Evolutionary conservation across 2,329 filamentous ascomycete genomes (phyloP), one percentile per base, ranked within the genome.

Genomic region (Chrysoporthe austroafricana): DNA sequence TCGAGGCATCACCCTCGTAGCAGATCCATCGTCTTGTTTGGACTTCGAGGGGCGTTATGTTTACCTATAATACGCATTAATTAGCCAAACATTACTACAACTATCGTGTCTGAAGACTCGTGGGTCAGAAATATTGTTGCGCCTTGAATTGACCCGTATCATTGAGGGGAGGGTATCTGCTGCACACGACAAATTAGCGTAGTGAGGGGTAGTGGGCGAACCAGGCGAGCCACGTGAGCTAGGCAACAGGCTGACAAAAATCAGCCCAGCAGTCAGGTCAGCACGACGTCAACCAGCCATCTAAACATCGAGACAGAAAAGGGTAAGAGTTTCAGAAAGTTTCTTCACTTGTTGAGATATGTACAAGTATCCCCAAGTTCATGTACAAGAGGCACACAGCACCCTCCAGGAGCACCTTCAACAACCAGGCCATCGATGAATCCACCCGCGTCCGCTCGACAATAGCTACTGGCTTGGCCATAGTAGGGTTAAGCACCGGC

Each of bases 401-500:
- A 3, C 48, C 36, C 62, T 56, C 18, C 48, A 54, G 2, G 34
- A 58, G 18, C 46, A 50, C 7, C n/a, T n/a, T 13, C 36, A 32
- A 34, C 46, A 1, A 16, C 50, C 50, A 54, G 11, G 7, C 9
- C 34, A 58, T 34, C 56, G 9, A 36, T 58, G 18, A n/a, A 14
- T n/a, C 34, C 18, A 36, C 39, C 56, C 56, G 13, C 56, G 16
- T 39, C 34, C 85, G 86, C 69, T 79, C 8, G 18, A 34, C 42
- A 36, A 36, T 34, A 9, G n/a, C 54, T 42, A 44, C 6, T 11
- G 26, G 46, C 16, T 43, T 54, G 36, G 42, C 61, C 61, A 43
- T 61, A 36, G 32, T 43, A 48, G 56, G 46, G 32, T 59, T 63
- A 65, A 26, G 39, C 62, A 67, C 62, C 58, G 1, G 56, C 14